A percentile compares a stretch with the other conserved stretches of the same genome.
These are phyloP conservation scores for Colletotrichum simmondsii DNA, from an alignment of 2,329 filamentous ascomycete genomes.

Conservation along the genomic window DNA sequence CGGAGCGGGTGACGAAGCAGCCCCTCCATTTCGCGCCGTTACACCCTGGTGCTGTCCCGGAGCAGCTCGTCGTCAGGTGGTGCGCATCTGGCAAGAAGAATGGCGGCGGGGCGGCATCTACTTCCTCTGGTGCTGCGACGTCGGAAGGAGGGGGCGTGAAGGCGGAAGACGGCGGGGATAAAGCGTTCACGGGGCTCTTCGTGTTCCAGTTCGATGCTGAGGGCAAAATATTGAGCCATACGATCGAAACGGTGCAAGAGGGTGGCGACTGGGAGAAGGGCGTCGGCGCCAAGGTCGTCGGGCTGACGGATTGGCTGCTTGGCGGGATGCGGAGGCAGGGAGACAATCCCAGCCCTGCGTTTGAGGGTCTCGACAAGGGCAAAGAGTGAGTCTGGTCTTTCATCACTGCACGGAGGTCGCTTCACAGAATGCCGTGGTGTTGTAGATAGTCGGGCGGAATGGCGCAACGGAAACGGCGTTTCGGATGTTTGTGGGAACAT, in stretches of 20 bases:
- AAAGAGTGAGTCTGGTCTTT: neutral
- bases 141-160: slow-evolving; percentile 51
- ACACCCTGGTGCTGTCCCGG: slow-evolving; percentile 67
- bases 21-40: slow-evolving; percentile 59
- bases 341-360: slow-evolving; percentile 38
- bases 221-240: slow-evolving; percentile 86
- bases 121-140: slow-evolving; percentile 51
- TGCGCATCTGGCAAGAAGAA: slow-evolving; percentile 69
- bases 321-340: slow-evolving; percentile 71
- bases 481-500: slow-evolving; percentile 8
- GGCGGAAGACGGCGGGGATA: slow-evolving; percentile 62
- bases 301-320: slow-evolving; percentile 93
- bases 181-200: slow-evolving; percentile 91
- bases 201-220: slow-evolving; percentile 95
- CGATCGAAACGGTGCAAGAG: slow-evolving; percentile 92
- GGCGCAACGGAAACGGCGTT: slow-evolving; percentile 28
- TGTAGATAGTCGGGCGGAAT: neutral
- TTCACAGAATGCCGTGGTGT: neutral
- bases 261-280: slow-evolving; percentile 85
- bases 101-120: neutral
- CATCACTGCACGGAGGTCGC: neutral
- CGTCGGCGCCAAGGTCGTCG: slow-evolving; percentile 85
- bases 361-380: slow-evolving; percentile 18
- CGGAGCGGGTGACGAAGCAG: slow-evolving; percentile 84
- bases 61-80: slow-evolving; percentile 94